These are phyloP conservation scores for Penicillium sp. DNA, from an alignment of 2,329 filamentous ascomycete genomes.

Conservation along the genomic window DNA sequence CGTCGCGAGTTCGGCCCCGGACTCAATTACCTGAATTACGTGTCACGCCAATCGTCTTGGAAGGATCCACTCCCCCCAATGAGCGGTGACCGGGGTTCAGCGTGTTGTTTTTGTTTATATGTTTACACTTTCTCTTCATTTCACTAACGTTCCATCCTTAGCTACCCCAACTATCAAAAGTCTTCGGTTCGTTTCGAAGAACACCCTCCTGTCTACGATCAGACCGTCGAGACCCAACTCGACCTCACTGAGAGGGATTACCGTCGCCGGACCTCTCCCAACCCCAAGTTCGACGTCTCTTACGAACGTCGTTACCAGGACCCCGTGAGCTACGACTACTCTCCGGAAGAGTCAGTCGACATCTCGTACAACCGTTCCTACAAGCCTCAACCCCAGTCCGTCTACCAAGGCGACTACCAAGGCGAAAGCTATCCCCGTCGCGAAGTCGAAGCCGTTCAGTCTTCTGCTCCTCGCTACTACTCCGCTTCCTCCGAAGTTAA, in stretches of 20 bases:
- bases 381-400: slow-evolving; percentile 34
- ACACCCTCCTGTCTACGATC: slow-evolving; percentile 40
- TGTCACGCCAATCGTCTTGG: slow-evolving; percentile 18
- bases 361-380: slow-evolving; percentile 32
- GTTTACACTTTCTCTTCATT: slow-evolving; percentile 13
- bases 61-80: slow-evolving; percentile 25
- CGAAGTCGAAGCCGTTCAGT: slow-evolving; percentile 30
- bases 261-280: slow-evolving; percentile 59
- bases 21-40: slow-evolving; percentile 29
- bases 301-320: slow-evolving; percentile 40
- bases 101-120: slow-evolving; percentile 27
- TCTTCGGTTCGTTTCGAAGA: slow-evolving; percentile 51
- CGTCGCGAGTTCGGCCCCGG: slow-evolving; percentile 19
- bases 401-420: slow-evolving; percentile 39
- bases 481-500: slow-evolving; percentile 46
- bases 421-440: slow-evolving; percentile 33
- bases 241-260: slow-evolving; percentile 61
- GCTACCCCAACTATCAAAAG: slow-evolving; percentile 53
- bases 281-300: slow-evolving; percentile 47
- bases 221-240: slow-evolving; percentile 48
- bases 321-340: slow-evolving; percentile 25
- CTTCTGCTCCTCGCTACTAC: slow-evolving; percentile 30
- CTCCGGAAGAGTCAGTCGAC: slow-evolving; percentile 21
- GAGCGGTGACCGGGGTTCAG: slow-evolving; percentile 19
- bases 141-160: slow-evolving; percentile 29